Conservation (phyloP, 2,329 filamentous ascomycete species). For the Berkeleyomyces rouxiae region DNA sequence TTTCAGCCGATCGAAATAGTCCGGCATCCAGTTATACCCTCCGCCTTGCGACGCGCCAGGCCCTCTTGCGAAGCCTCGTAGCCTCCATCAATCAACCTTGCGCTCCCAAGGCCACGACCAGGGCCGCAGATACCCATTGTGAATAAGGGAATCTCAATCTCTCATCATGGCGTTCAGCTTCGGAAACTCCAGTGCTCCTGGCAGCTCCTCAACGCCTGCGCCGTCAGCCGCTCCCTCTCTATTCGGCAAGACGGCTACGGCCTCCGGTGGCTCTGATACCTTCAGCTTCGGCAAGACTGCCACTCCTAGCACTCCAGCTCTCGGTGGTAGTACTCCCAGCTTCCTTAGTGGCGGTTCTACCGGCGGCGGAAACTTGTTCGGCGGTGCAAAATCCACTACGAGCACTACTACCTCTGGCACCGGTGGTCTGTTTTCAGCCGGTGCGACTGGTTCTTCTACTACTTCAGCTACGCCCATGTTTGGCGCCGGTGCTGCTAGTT, state of each 20-base stretch:
- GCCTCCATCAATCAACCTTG: constrained; percentile 8
- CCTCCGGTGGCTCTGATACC: constrained; percentile 8
- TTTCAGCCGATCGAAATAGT: not conserved
- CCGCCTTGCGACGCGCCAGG: not conserved
- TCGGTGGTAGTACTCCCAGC: not conserved
- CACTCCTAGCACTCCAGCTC: constrained; percentile 3
- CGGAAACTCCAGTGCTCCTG: constrained; percentile 20
- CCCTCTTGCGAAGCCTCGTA: not conserved
- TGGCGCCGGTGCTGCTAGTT: constrained; percentile 11
- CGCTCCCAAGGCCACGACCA: not conserved
- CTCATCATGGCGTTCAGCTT: constrained; percentile 27
- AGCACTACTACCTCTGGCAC: constrained; percentile 23
- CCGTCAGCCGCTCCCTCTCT: constrained; percentile 14
- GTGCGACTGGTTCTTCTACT: not conserved
- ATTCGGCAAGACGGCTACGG: constrained; percentile 17
- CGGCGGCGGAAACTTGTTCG: constrained; percentile 13
- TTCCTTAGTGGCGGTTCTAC: not conserved
- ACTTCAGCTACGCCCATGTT: constrained; percentile 14
- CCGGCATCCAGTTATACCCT: not conserved
- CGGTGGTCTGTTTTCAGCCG: constrained; percentile 24
- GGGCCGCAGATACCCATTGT: not conserved
- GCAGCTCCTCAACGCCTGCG: constrained; percentile 14
- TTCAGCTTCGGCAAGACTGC: constrained; percentile 19
- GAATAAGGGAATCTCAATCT: not conserved
- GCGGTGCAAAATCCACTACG: constrained; percentile 2